A percentile compares a stretch with the other conserved stretches of the same genome.
Conservation (phyloP, 2,329 filamentous ascomycete genomes). For the Fusarium anthophilum region DNA sequence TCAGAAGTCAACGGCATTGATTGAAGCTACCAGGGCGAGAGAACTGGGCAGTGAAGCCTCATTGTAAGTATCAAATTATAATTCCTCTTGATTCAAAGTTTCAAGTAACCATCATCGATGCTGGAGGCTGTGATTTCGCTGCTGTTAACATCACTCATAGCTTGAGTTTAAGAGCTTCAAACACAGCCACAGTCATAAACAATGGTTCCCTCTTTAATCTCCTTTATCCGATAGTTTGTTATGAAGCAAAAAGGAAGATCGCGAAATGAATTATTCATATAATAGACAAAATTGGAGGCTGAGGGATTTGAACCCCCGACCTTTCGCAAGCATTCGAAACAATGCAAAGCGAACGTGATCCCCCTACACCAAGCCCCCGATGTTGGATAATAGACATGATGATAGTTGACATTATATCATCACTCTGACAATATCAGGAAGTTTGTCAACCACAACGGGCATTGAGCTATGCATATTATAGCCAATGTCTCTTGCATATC, state of each 20-base stretch:
- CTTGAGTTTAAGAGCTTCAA: background rate
- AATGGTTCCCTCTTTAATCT: background rate
- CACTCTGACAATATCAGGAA: fast-evolving
- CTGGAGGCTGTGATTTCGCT: background rate
- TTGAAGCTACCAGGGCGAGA: background rate
- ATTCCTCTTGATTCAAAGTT: background rate
- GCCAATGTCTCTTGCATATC: background rate
- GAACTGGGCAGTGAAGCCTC: background rate
- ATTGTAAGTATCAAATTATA: background rate
- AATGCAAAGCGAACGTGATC: slow-evolving; percentile 43
- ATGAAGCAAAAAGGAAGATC: background rate
- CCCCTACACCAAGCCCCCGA: slow-evolving; percentile 45
- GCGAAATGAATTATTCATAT: too few species aligned
- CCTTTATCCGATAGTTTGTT: background rate
- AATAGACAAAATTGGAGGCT: slow-evolving; percentile 37
- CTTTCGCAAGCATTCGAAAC: slow-evolving; percentile 34
- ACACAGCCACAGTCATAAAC: background rate
- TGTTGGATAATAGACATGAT: fast-evolving
- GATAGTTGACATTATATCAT: fast-evolving
- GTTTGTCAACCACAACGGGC: too few species aligned
- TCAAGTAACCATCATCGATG: background rate
- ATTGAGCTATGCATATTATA: background rate
- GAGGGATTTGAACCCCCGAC: slow-evolving; percentile 46
- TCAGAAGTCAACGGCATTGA: background rate
- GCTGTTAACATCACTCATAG: background rate